Base-by-base conservation (phyloP, 208 protist genomes). In the Trypanosoma conorhini region DNA sequence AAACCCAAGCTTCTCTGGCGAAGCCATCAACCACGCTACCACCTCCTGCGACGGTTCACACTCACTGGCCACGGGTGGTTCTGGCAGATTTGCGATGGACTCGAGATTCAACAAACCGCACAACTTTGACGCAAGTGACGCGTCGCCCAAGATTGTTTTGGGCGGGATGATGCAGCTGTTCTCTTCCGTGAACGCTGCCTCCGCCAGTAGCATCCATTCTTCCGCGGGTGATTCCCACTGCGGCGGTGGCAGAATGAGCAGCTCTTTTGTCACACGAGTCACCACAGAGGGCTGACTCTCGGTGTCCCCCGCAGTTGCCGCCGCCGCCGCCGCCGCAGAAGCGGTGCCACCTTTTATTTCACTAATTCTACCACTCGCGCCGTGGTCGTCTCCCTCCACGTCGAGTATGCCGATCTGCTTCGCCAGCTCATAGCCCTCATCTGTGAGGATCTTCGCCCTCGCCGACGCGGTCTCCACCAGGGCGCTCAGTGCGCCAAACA, bases 131-230 rank as follows among this genome's bases (percentile, higher is more conserved):
- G 44, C n/a, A 40, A 77, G 40, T 8, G 21, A 44, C 66, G 62
- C 50, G 21, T 79, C 54, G 3, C 61, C 60, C 33, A 64, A 42
- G 26, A 78, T 78, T 26, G 15, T 69, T 28, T 61, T 54, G 3
- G 84, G 84, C 17, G 67, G 67, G 33, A 86, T 71, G 54, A 80
- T 74, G 62, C 78, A 84, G 33, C 69, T 76, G 65, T 84, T 86
- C 1, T 62, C 60, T 28, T 87, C 77, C 42, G 62, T 54, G 38
- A 91, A 31, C 3, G 73, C 77, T 22, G 80, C 62, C n/a, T 73
- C 48, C 28, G 78, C 46, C 30, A 86, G 66, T 30, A 72, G 72
- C 22, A 33, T 31, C 86, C 86, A 91, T 62, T 91, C 86, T 33
- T 77, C 79, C 5, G 17, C 19, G 22, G 82, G 66, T 12, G 61